Base-by-base conservation (phyloP, 1,284 basidiomycete species). In the Sanghuangporus baumii region DNA sequence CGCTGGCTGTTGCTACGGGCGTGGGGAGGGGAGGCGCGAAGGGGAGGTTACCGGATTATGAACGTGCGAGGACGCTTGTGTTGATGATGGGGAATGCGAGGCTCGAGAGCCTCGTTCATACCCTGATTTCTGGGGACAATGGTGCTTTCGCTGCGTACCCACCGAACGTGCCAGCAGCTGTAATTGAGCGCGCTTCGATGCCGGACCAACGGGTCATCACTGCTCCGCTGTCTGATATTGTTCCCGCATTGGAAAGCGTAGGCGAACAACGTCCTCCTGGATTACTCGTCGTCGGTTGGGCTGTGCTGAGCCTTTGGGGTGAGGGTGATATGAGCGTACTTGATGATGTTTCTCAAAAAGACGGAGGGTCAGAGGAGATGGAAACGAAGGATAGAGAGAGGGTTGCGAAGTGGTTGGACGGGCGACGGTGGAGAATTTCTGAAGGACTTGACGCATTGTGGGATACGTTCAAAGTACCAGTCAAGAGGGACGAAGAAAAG, bases 61-160 rank as follows among this genome's bases (percentile, higher is more conserved):
- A 91, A 67, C 83, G 94, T 7, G 79, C 81, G 1, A 79, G 93
- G 58, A 96, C 94, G 1, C 76, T 96, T 12, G 81, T 94, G 37
- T 79, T 98, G 38, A 81, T 98, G 55, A 98, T 98, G 96, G 96
- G 96, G 50, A 94, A 98, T 16, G 96, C 96, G 9, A 78, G 96
- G 20, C 80, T 98, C 7, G 71, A 77, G 4, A 82, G 88, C 65
- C 85, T 98, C 12, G 79, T 97, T 16, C 76, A 82, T 2, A 83
- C 88, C 6, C 79, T 97, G 14, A 67, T 68, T 61, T 66, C 66
- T 5, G 67, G 68, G 20, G 77, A 79, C 20, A 12, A 12, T 47
- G 14, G 14, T 2, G n/a, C 43, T 9, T 18, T 26, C 12, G 70
- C 73, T 0, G 79, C 82, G 0, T 98, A 91, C 74, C 96, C 96